Conservation (phyloP, 352 stramenopile species). For the Thalassiosira hispida region DNA sequence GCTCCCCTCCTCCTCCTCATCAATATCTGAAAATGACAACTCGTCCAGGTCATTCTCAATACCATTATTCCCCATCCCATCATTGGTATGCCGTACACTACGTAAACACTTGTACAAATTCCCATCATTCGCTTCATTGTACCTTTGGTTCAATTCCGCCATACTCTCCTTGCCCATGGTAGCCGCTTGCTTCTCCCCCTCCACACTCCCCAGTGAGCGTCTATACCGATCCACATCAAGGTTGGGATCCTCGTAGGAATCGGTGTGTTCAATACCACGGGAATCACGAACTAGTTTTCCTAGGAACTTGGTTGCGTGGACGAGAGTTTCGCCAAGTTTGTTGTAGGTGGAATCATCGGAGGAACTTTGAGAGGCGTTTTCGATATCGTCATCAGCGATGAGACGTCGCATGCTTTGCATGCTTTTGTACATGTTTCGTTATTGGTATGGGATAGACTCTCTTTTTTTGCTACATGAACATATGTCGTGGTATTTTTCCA, state of each 20-base stretch:
- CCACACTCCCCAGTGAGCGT: neutral
- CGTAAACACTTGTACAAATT: slow-evolving; percentile 14
- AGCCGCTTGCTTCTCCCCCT: neutral
- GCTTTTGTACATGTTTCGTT: no score
- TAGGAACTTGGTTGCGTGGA: slow-evolving; percentile 1
- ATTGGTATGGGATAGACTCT: no score
- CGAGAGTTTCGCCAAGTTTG: slow-evolving; percentile 7
- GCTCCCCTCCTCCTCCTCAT: no score
- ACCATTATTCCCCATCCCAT: no score
- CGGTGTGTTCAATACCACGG: no score
- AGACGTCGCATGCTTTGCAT: no score
- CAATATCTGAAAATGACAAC: no score
- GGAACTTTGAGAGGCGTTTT: slow-evolving; percentile 1
- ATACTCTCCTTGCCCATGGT: neutral
- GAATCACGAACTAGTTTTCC: neutral
- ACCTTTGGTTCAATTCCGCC: slow-evolving; percentile 4
- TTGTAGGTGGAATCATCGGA: slow-evolving; percentile 2
- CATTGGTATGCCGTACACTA: neutral
- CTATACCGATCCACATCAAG: slow-evolving; percentile 12
- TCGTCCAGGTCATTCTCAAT: no score
- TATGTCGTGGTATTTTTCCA: no score
- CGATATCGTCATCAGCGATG: neutral
- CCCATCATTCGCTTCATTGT: slow-evolving; percentile 5
- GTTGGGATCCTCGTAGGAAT: slow-evolving; percentile 6
- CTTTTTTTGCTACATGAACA: no score